These are phyloP conservation scores for Arabidopsis arenosa DNA, from an alignment of 345 rosid species.

Conservation along the genomic window DNA sequence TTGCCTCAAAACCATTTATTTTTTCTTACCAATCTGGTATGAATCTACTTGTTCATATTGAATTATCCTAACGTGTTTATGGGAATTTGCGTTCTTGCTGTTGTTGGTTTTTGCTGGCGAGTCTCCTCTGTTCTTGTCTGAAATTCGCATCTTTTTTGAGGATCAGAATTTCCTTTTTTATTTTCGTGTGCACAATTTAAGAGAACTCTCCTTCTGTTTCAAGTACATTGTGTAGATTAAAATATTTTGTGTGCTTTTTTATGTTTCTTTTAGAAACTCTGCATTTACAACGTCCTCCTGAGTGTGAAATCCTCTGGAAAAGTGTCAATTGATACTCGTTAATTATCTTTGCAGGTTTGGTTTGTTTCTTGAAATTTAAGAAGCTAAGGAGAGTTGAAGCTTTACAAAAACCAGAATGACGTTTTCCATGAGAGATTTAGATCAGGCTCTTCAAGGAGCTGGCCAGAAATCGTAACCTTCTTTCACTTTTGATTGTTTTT, in stretches of 20 bases:
- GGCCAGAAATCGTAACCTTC: slow-evolving; percentile 96
- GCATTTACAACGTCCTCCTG: background rate
- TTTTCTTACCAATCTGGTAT: slow-evolving; percentile 1
- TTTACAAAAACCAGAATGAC: slow-evolving; percentile 56
- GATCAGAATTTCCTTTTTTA: background rate
- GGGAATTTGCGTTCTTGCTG: background rate
- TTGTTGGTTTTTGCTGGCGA: background rate
- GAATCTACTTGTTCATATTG: slow-evolving; percentile 1
- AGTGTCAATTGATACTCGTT: background rate
- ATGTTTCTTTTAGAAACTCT: background rate
- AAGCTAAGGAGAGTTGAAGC: slow-evolving; percentile 36
- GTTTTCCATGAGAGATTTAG: slow-evolving; percentile 95
- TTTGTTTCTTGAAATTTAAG: slow-evolving; percentile 28
- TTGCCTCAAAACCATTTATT: slow-evolving; percentile 8
- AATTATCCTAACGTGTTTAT: background rate
- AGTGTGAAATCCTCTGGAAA: background rate
- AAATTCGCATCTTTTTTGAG: background rate
- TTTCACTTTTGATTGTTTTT: background rate
- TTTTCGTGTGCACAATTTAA: no score
- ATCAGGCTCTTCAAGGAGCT: slow-evolving; percentile 94
- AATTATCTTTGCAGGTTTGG: slow-evolving; percentile 23
- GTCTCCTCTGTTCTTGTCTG: slow-evolving; percentile 30
- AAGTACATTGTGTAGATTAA: background rate
- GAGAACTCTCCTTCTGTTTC: background rate
- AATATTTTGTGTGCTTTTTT: slow-evolving; percentile 1